Base-by-base conservation (phyloP, 768 basidiomycete genomes). In the Panaeolus papilionaceus region DNA sequence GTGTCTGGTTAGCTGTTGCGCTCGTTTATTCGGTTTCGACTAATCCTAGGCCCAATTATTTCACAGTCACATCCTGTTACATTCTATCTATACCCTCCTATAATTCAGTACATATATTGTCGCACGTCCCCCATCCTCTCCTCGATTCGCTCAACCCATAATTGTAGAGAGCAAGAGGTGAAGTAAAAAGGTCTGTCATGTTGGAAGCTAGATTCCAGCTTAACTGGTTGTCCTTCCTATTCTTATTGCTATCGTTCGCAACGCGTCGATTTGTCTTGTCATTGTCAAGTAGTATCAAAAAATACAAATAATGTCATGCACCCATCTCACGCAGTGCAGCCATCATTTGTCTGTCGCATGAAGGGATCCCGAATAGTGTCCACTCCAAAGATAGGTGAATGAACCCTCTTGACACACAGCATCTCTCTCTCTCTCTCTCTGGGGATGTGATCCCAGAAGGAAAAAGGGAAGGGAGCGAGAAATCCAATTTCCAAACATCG, bases 361-460 rank as follows among this genome's bases (percentile, higher is more conserved):
- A 16, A 33, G 26, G 66, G 61, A 62, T 70, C 66, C 77, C 78
- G 76, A 78, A 75, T 73, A 76, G 72, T 69, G 67, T 58, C 54
- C 14, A 58, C 54, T 69, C 67, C 70, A 70, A 71, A 73, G 64
- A 75, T 74, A 71, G 71, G 63, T 61, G 68, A 67, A 72, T 69
- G 68, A 72, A 58, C 54, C 45, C 33, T 58, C 11, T 33, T 37
- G 33, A 58, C 33, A 28, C 26, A 58, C 54, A 11, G 11, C 33
- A 28, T 28, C 16, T 47, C 20, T 51, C 26, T 28, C 23, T 23
- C 23, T 23, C 23, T 23, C 23, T 23, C 54, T 58, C 20, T 49
- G 47, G 54, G 54, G 54, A 28, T 58, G 54, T 58, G 33, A 58
- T 28, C 33, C 54, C 33, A 58, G 54, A 58, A 58, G 33, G 54